phyloP scores from a whole-genome alignment of 192 early-diverging fungal species.

The Obelidium mucronatum region DNA sequence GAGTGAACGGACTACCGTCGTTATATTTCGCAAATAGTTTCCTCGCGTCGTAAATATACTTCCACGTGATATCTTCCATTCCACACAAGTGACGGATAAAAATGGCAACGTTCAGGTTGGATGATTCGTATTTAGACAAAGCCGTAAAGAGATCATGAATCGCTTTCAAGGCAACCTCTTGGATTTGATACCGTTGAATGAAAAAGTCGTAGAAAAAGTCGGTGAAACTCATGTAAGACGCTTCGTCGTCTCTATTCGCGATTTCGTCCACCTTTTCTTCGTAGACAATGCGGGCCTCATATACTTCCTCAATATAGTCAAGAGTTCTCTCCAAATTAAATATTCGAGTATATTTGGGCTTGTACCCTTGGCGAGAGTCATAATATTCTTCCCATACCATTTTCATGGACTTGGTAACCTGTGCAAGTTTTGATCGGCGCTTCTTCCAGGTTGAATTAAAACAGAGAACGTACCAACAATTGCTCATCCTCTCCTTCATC shows the following conservation, averaged over 20 bases:
- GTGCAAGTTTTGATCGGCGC: no score
- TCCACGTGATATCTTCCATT: conserved; percentile 58
- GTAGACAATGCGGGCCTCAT: conserved; percentile 44
- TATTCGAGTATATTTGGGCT: conserved; percentile 38
- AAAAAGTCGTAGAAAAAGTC: conserved; percentile 59
- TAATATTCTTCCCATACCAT: conserved; percentile 56
- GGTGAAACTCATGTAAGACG: conserved; percentile 27
- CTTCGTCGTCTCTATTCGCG: conserved; percentile 9
- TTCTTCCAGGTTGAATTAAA: not conserved
- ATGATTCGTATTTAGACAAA: conserved; percentile 33
- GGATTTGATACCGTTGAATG: conserved; percentile 50
- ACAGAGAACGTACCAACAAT: conserved; percentile 13
- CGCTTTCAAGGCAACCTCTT: conserved; percentile 50
- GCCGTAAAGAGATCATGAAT: conserved; percentile 57
- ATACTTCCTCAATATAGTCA: conserved; percentile 54
- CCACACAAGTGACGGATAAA: conserved; percentile 53
- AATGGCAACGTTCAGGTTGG: conserved; percentile 31
- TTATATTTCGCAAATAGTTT: conserved; percentile 44
- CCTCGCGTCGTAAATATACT: conserved; percentile 51
- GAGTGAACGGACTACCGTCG: conserved; percentile 35
- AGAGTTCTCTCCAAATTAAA: conserved; percentile 41
- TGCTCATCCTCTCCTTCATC: conserved; percentile 44
- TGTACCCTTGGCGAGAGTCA: conserved; percentile 39
- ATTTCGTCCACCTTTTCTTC: conserved; percentile 44
- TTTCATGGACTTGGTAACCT: conserved; percentile 44